A percentile compares a stretch with the other conserved stretches of the same genome.
Evolutionary conservation across 257 asterid genomes (phyloP).

Genomic region (Penstemon barbatus): DNA sequence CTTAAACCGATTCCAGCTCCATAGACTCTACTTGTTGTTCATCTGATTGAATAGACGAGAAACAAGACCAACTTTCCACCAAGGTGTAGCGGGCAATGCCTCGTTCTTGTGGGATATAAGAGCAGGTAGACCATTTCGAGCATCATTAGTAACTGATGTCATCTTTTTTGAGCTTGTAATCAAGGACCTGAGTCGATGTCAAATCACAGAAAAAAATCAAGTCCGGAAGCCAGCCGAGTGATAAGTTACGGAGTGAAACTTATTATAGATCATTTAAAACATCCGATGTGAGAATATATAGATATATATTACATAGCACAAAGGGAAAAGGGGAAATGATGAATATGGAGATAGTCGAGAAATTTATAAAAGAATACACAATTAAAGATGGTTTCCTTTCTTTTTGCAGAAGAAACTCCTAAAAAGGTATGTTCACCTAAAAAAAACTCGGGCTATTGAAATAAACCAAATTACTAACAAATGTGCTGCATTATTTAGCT

Average conservation of each 20-base stretch:
- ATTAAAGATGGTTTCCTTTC: neutral
- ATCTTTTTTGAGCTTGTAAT: conserved; percentile 43
- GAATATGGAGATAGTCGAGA: neutral
- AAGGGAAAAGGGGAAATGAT: neutral
- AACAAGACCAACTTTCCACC: conserved; percentile 79
- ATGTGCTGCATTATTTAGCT: neutral
- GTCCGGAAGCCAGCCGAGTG: neutral
- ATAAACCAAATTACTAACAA: neutral
- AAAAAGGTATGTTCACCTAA: neutral
- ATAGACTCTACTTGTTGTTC: conserved; percentile 32
- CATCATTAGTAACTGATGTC: conserved; percentile 33
- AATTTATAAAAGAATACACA: neutral
- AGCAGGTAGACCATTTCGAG: conserved; percentile 44
- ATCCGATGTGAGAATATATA: neutral
- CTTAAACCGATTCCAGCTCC: conserved; percentile 20
- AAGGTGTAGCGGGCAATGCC: conserved; percentile 56
- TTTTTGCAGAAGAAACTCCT: neutral
- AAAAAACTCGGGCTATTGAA: neutral
- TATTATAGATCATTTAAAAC: neutral
- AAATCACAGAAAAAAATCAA: neutral
- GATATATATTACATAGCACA: neutral
- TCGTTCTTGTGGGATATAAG: conserved; percentile 58
- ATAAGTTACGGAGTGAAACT: neutral
- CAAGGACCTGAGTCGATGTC: conserved; percentile 44
- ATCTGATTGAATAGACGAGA: conserved; percentile 56